These are phyloP conservation scores for Pichia heedii DNA, from an alignment of 805 yeast genomes.

Conservation along the genomic window DNA sequence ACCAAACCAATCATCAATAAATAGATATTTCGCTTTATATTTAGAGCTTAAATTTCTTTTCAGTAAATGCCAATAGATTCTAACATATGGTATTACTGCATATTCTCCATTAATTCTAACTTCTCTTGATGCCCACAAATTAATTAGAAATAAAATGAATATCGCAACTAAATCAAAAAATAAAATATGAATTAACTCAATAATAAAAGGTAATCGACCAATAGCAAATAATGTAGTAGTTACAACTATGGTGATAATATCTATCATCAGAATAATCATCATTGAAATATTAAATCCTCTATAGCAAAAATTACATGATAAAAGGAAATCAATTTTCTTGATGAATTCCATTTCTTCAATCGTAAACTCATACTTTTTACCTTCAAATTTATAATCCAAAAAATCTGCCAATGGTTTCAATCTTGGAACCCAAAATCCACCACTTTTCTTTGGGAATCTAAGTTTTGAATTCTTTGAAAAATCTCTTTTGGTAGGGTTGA, in stretches of 20 bases:
- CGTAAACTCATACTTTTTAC: neutral
- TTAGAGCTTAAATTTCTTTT: neutral
- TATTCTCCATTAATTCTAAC: constrained; percentile 8
- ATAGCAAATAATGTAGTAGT: neutral
- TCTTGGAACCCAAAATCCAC: neutral
- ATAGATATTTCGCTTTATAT: constrained; percentile 6
- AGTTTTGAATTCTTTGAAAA: neutral
- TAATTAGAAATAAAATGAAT: constrained; percentile 6
- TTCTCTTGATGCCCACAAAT: constrained; percentile 12
- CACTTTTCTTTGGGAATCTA: constrained; percentile 1
- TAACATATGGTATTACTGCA: constrained; percentile 7
- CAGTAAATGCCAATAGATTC: constrained; percentile 8
- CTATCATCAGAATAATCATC: neutral
- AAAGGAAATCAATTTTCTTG: constrained; percentile 2
- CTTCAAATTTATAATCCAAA: neutral
- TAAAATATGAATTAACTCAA: constrained; percentile 9
- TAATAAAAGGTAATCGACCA: neutral
- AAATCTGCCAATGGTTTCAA: constrained; percentile 2
- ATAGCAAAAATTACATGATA: constrained; percentile 4
- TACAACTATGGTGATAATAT: neutral
- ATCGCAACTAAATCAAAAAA: constrained; percentile 6
- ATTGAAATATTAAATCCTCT: constrained; percentile 1
- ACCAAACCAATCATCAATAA: constrained; percentile 16
- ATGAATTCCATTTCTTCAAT: constrained; percentile 4
- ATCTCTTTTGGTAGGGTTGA: neutral